phyloP scores from a whole-genome alignment of 2,329 filamentous ascomycete genomes.

The Penicillium sp. region DNA sequence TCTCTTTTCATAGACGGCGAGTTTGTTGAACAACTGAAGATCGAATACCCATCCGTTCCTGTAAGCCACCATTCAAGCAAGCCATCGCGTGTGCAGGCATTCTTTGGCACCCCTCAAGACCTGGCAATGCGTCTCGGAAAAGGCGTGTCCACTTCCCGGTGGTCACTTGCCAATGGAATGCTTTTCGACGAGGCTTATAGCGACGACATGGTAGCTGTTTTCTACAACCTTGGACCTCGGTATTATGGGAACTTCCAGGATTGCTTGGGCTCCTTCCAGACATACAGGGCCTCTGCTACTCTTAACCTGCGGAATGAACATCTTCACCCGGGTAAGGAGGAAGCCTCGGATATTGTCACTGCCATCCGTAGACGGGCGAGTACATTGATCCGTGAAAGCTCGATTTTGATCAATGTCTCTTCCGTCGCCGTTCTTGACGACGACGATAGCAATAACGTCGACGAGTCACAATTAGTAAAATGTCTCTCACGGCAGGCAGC shows the following conservation, averaged over 20 bases:
- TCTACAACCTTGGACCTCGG: slow-evolving; percentile 81
- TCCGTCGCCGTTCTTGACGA: slow-evolving; percentile 77
- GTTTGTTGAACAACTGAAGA: slow-evolving; percentile 87
- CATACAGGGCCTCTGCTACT: slow-evolving; percentile 87
- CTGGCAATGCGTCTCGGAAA: slow-evolving; percentile 73
- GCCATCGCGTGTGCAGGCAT: slow-evolving; percentile 71
- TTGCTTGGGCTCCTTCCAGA: slow-evolving; percentile 91
- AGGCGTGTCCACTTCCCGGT: slow-evolving; percentile 71
- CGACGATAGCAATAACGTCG: slow-evolving; percentile 67
- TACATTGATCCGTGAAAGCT: slow-evolving; percentile 73
- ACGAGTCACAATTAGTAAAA: slow-evolving; percentile 73
- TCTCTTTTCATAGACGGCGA: slow-evolving; percentile 90
- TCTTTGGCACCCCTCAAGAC: slow-evolving; percentile 87
- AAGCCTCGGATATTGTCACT: slow-evolving; percentile 84
- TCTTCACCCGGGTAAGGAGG: slow-evolving; percentile 82
- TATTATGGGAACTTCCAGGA: slow-evolving; percentile 98
- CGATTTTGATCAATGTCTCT: slow-evolving; percentile 77
- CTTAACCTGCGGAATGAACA: slow-evolving; percentile 89
- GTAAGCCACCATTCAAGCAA: slow-evolving; percentile 56
- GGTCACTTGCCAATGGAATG: slow-evolving; percentile 87
- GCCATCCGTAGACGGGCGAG: slow-evolving; percentile 86
- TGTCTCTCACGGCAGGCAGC: slow-evolving; percentile 71
- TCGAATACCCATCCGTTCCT: slow-evolving; percentile 78
- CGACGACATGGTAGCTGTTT: slow-evolving; percentile 87
- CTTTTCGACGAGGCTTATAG: slow-evolving; percentile 83